A percentile compares a stretch with the other conserved stretches of the same genome.
phyloP scores from a whole-genome alignment of 2,329 filamentous ascomycete genomes.

The Fusarium annulatum region DNA sequence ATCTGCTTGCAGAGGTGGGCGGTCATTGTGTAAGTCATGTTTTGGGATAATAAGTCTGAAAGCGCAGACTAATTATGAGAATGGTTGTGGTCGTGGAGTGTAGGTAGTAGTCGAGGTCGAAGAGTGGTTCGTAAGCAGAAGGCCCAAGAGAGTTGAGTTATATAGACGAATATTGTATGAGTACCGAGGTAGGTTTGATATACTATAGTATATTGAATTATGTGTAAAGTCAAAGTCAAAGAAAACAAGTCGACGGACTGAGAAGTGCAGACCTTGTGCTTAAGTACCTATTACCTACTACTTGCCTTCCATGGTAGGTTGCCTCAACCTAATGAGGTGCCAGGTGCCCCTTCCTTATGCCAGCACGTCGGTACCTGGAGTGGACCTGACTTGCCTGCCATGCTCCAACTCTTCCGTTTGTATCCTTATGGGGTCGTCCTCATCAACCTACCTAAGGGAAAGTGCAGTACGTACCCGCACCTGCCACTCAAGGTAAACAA shows the following conservation, averaged over 20 bases:
- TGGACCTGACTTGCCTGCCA: conserved; percentile 17
- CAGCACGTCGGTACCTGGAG: conserved; percentile 24
- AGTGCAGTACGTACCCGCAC: not conserved
- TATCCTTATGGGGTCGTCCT: conserved; percentile 5
- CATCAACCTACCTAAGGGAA: not conserved
- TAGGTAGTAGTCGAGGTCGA: conserved; percentile 4
- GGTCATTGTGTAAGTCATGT: conserved; percentile 71
- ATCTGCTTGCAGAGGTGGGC: conserved; percentile 71
- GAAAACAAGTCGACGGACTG: not conserved
- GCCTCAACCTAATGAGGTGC: conserved; percentile 7
- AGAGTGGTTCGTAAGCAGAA: not conserved
- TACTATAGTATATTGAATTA: not conserved
- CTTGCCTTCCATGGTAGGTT: not conserved
- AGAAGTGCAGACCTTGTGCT: conserved; percentile 19
- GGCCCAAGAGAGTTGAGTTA: not conserved
- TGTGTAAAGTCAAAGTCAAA: not conserved
- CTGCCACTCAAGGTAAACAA: conserved; percentile 6
- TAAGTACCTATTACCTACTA: conserved; percentile 8
- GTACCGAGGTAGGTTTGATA: not conserved
- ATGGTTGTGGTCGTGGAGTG: not conserved
- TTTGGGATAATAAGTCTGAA: conserved; percentile 26
- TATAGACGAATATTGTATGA: not conserved
- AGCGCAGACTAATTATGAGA: not conserved
- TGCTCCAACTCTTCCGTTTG: conserved; percentile 6
- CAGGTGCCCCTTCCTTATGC: not conserved